These are phyloP conservation scores for Nymphaea colorata DNA, from an alignment of 164 flowering plant species.

Conservation along the genomic window DNA sequence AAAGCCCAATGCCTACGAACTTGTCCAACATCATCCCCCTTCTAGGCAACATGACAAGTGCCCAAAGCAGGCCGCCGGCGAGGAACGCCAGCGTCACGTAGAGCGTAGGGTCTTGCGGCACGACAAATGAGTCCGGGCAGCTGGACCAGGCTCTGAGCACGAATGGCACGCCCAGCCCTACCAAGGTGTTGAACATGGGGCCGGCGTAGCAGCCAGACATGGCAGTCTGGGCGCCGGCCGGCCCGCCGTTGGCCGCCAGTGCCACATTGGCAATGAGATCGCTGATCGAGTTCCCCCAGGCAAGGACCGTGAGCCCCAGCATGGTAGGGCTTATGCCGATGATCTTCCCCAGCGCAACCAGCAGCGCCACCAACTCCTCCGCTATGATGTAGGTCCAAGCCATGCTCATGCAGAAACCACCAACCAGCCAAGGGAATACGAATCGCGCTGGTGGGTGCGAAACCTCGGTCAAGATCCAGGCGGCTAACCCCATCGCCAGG, in stretches of 20 bases:
- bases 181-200: constrained; percentile 40
- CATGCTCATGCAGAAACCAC: constrained; percentile 53
- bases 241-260: constrained; percentile 26
- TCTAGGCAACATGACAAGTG: constrained; percentile 23
- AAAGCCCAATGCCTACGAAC: constrained; percentile 32
- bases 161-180: constrained; percentile 39
- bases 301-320: constrained; percentile 38
- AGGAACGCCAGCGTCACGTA: constrained; percentile 26
- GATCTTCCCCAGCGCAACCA: constrained; percentile 32
- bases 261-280: constrained; percentile 41
- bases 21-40: constrained; percentile 32
- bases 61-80: constrained; percentile 29
- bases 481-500: constrained; percentile 18
- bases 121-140: constrained; percentile 16
- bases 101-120: constrained; percentile 23
- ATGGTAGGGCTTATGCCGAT: constrained; percentile 30
- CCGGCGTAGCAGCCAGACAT: constrained; percentile 43
- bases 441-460: constrained; percentile 28
- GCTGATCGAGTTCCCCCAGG: constrained; percentile 54
- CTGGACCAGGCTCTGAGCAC: constrained; percentile 25
- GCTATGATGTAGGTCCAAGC: constrained; percentile 46
- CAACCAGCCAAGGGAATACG: constrained; percentile 36
- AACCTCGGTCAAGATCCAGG: constrained; percentile 17
- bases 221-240: constrained; percentile 34
- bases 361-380: constrained; percentile 34